phyloP scores from a whole-genome alignment of 2,329 filamentous ascomycete species.

The Aspergillus felis region DNA sequence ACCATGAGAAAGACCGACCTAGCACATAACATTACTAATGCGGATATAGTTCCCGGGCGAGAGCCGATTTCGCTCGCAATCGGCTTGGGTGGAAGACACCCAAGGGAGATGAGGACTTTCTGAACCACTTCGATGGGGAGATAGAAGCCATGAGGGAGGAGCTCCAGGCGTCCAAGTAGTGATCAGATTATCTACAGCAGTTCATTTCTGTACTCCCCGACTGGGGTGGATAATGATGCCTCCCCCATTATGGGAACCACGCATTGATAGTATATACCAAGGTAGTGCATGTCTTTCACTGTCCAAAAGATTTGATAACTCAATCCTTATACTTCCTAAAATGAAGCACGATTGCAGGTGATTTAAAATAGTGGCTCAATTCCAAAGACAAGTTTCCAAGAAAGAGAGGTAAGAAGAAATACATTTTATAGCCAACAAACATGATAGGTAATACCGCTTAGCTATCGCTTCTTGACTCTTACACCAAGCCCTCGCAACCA shows the following conservation, averaged over 20 bases:
- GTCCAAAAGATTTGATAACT: too few species aligned
- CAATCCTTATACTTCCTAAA: background rate
- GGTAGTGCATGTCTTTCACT: too few species aligned
- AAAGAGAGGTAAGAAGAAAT: background rate
- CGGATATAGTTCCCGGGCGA: background rate
- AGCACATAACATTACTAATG: background rate
- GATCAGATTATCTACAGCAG: background rate
- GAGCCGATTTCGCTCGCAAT: background rate
- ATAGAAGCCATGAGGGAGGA: background rate
- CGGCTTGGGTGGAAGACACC: background rate
- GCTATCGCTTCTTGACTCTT: background rate
- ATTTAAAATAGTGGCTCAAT: background rate
- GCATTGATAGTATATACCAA: too few species aligned
- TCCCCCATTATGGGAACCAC: too few species aligned
- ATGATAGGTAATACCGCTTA: too few species aligned
- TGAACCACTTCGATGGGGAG: background rate
- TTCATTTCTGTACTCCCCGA: too few species aligned
- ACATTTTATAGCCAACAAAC: background rate
- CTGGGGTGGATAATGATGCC: too few species aligned
- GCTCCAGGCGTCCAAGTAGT: background rate
- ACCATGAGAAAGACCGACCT: background rate
- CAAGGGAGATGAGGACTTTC: background rate
- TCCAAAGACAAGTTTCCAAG: background rate
- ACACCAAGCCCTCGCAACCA: background rate
- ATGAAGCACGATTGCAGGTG: background rate